Base-by-base conservation (phyloP, 495 filamentous ascomycete species). In the Lasiosphaeria miniovina region DNA sequence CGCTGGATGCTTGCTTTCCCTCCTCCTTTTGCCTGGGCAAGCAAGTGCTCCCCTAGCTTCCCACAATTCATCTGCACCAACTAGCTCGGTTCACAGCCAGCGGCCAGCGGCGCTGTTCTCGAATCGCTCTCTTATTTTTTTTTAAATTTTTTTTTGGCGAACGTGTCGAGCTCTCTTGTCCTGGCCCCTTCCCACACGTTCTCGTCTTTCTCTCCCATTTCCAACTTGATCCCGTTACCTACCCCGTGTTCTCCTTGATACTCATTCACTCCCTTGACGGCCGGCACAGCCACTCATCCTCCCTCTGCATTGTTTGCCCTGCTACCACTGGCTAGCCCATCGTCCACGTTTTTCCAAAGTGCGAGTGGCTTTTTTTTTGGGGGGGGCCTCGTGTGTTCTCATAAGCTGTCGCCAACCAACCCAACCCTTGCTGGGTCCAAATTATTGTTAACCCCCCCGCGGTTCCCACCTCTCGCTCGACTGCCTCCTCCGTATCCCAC, bases 361-460 rank as follows among this genome's bases (percentile, higher is more conserved):
- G 45, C 57, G n/a, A 61, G 36, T 31, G 52, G n/a, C 34, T 9
- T 34, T 51, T 67, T 65, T 61, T 65, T 56, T 36, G 61, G 49
- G 50, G 59, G 61, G 49, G 50, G 59, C 33, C 52, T 43, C 51
- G 52, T 58, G 51, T 63, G 34, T 46, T 59, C 32, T 64, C 15
- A 49, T 59, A 9, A 24, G 36, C 36, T 43, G 59, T 63, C 54
- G 59, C 61, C 49, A 52, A 58, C 60, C 59, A 58, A 31, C 24
- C 57, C 49, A 65, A 54, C 66, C 65, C 71, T 63, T 65, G 63
- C 64, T 58, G 52, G 49, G 53, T 67, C 66, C 63, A 73, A 70
- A 72, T 69, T 68, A 71, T 74, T 73, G 66, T 71, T 71, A 66
- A 63, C 70, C 65, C 70, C 65, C 69, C 64, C 67, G 67, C 59